Evolutionary conservation across 2,329 filamentous ascomycete species (phyloP).

Genomic region (Didymellaceae sp.): DNA sequence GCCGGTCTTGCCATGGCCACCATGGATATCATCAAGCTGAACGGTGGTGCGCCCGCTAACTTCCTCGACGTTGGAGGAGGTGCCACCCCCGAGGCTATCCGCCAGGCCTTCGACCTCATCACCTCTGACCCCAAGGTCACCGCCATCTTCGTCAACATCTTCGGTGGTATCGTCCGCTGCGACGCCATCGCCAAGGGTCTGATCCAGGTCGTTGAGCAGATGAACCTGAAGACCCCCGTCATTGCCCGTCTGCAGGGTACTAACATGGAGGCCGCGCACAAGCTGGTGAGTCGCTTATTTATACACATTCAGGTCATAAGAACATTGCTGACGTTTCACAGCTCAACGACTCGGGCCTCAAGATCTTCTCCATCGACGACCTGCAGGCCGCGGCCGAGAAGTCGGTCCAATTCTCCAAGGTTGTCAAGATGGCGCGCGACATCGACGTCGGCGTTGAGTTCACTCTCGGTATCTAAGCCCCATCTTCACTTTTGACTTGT

Average conservation of each 20-base stretch:
- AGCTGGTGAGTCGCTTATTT: conserved; percentile 63
- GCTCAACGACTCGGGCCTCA: conserved; percentile 96
- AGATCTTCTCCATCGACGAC: conserved; percentile 99
- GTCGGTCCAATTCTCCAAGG: conserved; percentile 97
- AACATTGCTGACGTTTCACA: conserved; percentile 33
- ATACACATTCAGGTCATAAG: neutral
- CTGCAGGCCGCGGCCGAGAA: conserved; percentile 97
- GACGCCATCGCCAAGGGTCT: conserved; percentile 96
- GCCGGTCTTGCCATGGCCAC: conserved; percentile 99
- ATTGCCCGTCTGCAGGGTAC: conserved; percentile 97
- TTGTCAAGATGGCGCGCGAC: conserved; percentile 97
- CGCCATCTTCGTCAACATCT: conserved; percentile 99
- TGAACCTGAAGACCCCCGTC: conserved; percentile 96
- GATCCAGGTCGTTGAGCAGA: conserved; percentile 90
- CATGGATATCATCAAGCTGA: conserved; percentile 99
- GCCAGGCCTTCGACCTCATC: conserved; percentile 97
- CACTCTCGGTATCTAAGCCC: conserved; percentile 73
- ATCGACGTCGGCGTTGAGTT: conserved; percentile 87
- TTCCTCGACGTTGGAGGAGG: conserved; percentile 98
- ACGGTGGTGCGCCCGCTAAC: conserved; percentile 94
- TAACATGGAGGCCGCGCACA: conserved; percentile 94
- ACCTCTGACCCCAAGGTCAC: conserved; percentile 98
- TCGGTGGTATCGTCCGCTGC: conserved; percentile 97
- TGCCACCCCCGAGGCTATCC: conserved; percentile 94
- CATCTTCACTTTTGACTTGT: conserved; percentile 14